Conservation (phyloP, 495 filamentous ascomycete genomes). For the Lophiostoma macrostomum region DNA sequence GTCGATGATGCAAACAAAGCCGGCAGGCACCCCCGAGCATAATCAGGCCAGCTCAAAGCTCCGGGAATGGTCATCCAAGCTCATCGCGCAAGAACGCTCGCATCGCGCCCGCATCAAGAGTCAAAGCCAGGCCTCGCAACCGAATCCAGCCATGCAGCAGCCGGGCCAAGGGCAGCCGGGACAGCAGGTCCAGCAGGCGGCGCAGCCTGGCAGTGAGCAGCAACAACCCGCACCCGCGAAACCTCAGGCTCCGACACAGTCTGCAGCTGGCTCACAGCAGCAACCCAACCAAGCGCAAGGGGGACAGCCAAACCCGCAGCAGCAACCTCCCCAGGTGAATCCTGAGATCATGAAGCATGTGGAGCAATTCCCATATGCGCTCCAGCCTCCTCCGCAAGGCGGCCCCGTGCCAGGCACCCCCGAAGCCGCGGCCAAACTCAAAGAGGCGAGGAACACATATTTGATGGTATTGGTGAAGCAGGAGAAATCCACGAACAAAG, state of each 20-base stretch:
- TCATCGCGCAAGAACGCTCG: slow-evolving; percentile 24
- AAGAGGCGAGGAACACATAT: slow-evolving; percentile 29
- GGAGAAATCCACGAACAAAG: slow-evolving; percentile 14
- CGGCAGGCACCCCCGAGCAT: slow-evolving; percentile 25
- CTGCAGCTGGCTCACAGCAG: no score
- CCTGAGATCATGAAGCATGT: slow-evolving; percentile 32
- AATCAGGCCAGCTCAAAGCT: slow-evolving; percentile 28
- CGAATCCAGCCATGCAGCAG: slow-evolving; percentile 9
- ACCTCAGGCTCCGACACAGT: not conserved
- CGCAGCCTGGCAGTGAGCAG: no score
- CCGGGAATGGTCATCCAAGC: slow-evolving; percentile 26
- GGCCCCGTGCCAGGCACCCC: slow-evolving; percentile 25
- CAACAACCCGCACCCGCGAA: no score
- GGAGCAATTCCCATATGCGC: slow-evolving; percentile 25
- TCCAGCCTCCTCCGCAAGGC: slow-evolving; percentile 16
- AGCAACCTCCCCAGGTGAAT: slow-evolving; percentile 22
- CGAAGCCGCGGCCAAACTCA: slow-evolving; percentile 27
- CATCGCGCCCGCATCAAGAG: slow-evolving; percentile 13
- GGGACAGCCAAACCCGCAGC: slow-evolving; percentile 1
- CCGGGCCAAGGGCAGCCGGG: not conserved
- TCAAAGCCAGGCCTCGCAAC: slow-evolving; percentile 9
- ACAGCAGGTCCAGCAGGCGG: slow-evolving; percentile 19
- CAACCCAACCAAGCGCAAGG: not conserved
- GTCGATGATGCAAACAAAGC: slow-evolving; percentile 22
- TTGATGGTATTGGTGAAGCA: slow-evolving; percentile 28